These are phyloP conservation scores for Colletotrichum incanum DNA, from an alignment of 2,329 filamentous ascomycete genomes.

Conservation along the genomic window DNA sequence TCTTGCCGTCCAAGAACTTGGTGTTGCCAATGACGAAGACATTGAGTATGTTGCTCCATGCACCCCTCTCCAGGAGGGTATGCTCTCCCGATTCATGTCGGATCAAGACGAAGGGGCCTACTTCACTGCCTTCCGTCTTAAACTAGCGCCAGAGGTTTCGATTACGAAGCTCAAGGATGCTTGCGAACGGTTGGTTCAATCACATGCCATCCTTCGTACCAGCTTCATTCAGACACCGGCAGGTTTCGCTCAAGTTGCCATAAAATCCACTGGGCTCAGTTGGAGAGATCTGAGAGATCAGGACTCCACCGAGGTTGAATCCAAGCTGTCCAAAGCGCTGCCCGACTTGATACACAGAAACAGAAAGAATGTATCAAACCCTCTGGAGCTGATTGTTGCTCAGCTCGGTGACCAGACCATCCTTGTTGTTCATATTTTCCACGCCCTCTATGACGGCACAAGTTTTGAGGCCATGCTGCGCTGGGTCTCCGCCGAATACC, in stretches of 20 bases:
- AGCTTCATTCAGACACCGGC: slow-evolving; percentile 81
- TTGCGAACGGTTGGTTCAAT: slow-evolving; percentile 69
- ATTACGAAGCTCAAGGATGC: slow-evolving; percentile 65
- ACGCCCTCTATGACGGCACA: slow-evolving; percentile 88
- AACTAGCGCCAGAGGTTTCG: slow-evolving; percentile 64
- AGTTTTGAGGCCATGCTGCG: slow-evolving; percentile 80
- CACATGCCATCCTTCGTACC: slow-evolving; percentile 79
- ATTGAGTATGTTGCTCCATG: slow-evolving; percentile 86
- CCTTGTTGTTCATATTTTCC: slow-evolving; percentile 82
- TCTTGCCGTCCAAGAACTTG: slow-evolving; percentile 61
- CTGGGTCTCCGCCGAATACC: slow-evolving; percentile 69
- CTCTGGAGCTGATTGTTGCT: slow-evolving; percentile 67
- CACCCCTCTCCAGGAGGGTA: slow-evolving; percentile 88
- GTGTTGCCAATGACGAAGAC: slow-evolving; percentile 50
- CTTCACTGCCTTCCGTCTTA: slow-evolving; percentile 82
- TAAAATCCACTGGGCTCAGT: slow-evolving; percentile 59
- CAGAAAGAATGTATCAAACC: slow-evolving; percentile 61
- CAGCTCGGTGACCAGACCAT: slow-evolving; percentile 47
- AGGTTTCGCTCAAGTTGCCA: slow-evolving; percentile 82
- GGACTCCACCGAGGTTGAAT: slow-evolving; percentile 51
- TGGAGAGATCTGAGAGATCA: slow-evolving; percentile 59
- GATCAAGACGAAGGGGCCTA: slow-evolving; percentile 73
- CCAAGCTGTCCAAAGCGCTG: slow-evolving; percentile 55
- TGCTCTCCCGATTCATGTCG: slow-evolving; percentile 79
- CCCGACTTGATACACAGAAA: slow-evolving; percentile 71